These are phyloP conservation scores for Aspergillus leporis DNA, from an alignment of 495 filamentous ascomycete genomes.

Conservation along the genomic window DNA sequence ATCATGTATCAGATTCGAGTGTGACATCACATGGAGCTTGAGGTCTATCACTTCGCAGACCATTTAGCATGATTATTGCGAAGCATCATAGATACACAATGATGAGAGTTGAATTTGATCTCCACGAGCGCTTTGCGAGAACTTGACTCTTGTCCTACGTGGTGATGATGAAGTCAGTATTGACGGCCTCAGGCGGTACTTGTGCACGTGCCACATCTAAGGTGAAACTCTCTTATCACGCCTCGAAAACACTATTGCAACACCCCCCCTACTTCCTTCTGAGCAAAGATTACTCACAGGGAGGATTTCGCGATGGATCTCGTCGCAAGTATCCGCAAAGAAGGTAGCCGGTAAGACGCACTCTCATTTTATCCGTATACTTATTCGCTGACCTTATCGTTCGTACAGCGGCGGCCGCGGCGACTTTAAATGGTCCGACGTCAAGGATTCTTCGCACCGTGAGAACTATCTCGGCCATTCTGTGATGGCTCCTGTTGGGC, in stretches of 20 bases:
- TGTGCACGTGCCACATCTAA: slow-evolving; percentile 24
- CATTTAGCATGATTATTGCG: slow-evolving; percentile 14
- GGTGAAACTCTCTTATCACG: not conserved
- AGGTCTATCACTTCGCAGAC: slow-evolving; percentile 11
- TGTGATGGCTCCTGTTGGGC: slow-evolving; percentile 90
- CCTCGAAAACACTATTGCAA: not conserved
- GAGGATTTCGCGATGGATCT: slow-evolving; percentile 74
- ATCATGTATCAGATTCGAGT: slow-evolving; percentile 15
- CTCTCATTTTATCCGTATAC: not conserved
- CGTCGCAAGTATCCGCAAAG: slow-evolving; percentile 86
- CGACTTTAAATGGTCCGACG: slow-evolving; percentile 96
- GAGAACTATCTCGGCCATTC: slow-evolving; percentile 98
- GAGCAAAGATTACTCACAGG: not conserved
- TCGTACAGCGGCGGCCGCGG: slow-evolving; percentile 73
- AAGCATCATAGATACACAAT: not conserved
- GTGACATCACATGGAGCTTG: slow-evolving; percentile 20
- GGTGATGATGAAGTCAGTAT: slow-evolving; percentile 22
- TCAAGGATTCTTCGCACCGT: slow-evolving; percentile 80
- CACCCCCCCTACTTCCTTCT: not conserved
- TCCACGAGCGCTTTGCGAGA: not conserved
- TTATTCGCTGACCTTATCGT: slow-evolving; percentile 14
- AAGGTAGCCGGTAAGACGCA: slow-evolving; percentile 68
- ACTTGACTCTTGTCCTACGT: not conserved
- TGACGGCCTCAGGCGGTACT: slow-evolving; percentile 23
- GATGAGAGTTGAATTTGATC: not conserved